phyloP scores from a whole-genome alignment of 1,284 basidiomycete genomes.

The Mycosarcoma maydis region DNA sequence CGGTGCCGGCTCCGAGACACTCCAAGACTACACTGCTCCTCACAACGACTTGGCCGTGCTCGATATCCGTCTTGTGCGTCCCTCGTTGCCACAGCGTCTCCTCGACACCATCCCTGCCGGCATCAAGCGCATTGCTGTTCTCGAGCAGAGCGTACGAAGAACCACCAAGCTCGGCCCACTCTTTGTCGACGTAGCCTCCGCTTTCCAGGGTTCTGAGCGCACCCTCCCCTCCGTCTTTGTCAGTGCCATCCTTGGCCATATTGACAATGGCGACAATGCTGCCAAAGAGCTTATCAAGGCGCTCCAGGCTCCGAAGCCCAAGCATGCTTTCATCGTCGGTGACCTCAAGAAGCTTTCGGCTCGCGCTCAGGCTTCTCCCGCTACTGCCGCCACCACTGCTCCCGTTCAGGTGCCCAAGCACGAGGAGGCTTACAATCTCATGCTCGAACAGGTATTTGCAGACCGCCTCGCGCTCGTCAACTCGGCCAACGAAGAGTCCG shows the following conservation, averaged over 20 bases:
- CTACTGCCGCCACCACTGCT: conserved; percentile 13
- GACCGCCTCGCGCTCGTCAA: conserved; percentile 88
- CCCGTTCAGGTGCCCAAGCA: conserved; percentile 76
- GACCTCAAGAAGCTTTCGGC: conserved; percentile 67
- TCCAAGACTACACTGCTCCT: conserved; percentile 67
- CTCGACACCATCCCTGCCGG: conserved; percentile 75
- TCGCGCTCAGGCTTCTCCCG: conserved; percentile 54
- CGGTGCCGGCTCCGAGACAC: conserved; percentile 51
- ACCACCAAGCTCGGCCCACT: conserved; percentile 87
- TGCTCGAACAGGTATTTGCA: conserved; percentile 83
- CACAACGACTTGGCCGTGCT: conserved; percentile 73
- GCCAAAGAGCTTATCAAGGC: conserved; percentile 50
- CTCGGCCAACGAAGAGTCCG: conserved; percentile 50
- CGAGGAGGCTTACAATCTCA: conserved; percentile 89
- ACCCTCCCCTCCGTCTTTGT: conserved; percentile 49
- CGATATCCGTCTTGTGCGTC: conserved; percentile 78
- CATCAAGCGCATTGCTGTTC: conserved; percentile 79
- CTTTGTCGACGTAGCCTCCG: conserved; percentile 82
- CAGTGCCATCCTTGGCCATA: conserved; percentile 55
- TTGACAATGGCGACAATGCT: conserved; percentile 50
- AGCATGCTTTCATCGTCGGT: conserved; percentile 65
- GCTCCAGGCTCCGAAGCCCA: conserved; percentile 32
- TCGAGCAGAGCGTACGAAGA: conserved; percentile 81
- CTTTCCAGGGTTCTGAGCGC: conserved; percentile 74
- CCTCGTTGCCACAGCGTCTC: conserved; percentile 76